Percentiles rank a stretch among this genome's conserved stretches.
These are phyloP conservation scores for Capronia americana DNA, from an alignment of 2,329 filamentous ascomycete species.

Conservation along the genomic window DNA sequence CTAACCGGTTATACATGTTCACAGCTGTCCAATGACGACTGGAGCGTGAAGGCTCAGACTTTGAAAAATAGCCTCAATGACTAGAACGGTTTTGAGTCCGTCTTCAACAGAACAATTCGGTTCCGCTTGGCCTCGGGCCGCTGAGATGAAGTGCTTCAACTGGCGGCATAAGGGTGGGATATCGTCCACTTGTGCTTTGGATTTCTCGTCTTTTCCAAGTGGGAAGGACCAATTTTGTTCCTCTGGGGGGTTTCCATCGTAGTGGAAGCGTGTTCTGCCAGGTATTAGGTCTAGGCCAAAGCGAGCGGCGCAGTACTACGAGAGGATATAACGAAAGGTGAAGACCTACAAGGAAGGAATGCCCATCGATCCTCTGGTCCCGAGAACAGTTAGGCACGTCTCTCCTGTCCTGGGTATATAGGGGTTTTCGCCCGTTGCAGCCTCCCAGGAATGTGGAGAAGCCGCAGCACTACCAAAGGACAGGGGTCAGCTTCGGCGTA, in stretches of 20 bases:
- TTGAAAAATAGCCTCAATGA: conserved; percentile 27
- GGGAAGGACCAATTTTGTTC: conserved; percentile 18
- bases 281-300: background rate
- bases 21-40: conserved; percentile 12
- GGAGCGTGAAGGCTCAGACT: conserved; percentile 14
- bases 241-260: background rate
- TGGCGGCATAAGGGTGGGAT: conserved; percentile 22
- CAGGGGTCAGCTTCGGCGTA: too few relatives aligned
- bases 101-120: conserved; percentile 27
- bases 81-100: conserved; percentile 24
- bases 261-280: conserved; percentile 8
- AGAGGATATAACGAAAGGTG: background rate
- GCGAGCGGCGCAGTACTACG: too few relatives aligned
- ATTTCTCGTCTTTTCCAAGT: background rate
- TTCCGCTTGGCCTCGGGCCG: conserved; percentile 16
- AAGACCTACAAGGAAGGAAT: conserved; percentile 27
- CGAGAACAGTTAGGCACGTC: conserved; percentile 31
- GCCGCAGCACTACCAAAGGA: conserved; percentile 1
- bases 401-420: conserved; percentile 21
- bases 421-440: conserved; percentile 35
- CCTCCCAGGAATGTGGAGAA: conserved; percentile 27
- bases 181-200: conserved; percentile 1
- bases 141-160: conserved; percentile 30
- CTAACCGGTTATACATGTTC: background rate
- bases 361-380: conserved; percentile 22